Base-by-base conservation (phyloP, 2,329 filamentous ascomycete genomes). In the Cryphonectria naterciae region DNA sequence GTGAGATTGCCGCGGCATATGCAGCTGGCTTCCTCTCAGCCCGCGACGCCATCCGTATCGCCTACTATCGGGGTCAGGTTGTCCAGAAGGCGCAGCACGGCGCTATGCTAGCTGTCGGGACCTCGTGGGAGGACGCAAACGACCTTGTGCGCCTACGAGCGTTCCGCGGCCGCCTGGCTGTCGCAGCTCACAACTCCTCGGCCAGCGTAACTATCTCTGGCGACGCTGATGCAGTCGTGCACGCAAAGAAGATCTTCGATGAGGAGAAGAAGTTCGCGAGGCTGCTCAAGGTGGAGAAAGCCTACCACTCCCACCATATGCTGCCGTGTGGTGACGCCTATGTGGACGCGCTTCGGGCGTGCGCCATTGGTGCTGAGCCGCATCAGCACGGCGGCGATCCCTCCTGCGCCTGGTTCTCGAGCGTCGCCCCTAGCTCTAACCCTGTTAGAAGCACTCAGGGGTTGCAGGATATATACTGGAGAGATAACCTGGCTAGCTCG, bases 251-350 rank as follows among this genome's bases (percentile, higher is more conserved):
- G 70, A 0, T 78, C 0, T 70, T 79, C 0, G 72, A 77, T 0
- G 75, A 75, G 6, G 72, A 75, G 25, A 73, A 74, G 37, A 75
- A 75, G 7, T 79, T 82, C 63, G 71, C 75, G 1, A 72, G 80
- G 4, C 52, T 70, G 0, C 75, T 85, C 0, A 75, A 78, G 32
- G 80, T 83, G 2, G 79, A 82, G 77, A 80, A 70, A 6, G 83
- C 83, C 0, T 84, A 84, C 63, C 80, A 82, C 68, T 82, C 81
- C 1, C 77, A 78, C 46, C 80, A 82, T 62, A 83, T 83, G 80
- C 37, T 49, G 0, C 54, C 66, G 17, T 73, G 69, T 64, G 15
- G 69, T 72, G 54, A 72, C 1, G 58, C 25, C 19, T 72, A 71
- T 58, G 35, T 76, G 22, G 67, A 67, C 41, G 37, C 56, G 28